A percentile compares a stretch with the other conserved stretches of the same genome.
Evolutionary conservation across 108 stramenopile genomes (phyloP).

Genomic region (Seminavis robusta): DNA sequence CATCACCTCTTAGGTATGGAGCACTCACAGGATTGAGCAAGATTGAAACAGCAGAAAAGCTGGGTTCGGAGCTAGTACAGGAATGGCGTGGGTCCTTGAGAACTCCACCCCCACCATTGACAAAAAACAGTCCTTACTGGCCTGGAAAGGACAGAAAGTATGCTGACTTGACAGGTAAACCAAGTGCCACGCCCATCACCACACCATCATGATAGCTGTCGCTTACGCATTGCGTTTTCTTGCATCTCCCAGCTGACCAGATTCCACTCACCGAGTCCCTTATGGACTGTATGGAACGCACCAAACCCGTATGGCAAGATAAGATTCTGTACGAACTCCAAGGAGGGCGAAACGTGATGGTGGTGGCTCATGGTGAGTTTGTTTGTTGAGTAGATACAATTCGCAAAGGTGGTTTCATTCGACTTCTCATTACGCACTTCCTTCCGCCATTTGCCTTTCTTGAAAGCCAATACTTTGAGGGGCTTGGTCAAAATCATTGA

Average conservation of each 20-base stretch:
- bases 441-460: no score
- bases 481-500: slow-evolving; percentile 65
- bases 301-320: slow-evolving; percentile 81
- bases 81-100: slow-evolving; percentile 56
- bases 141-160: slow-evolving; percentile 88
- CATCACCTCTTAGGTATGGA: no score
- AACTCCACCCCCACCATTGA: slow-evolving; percentile 75
- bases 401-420: neutral
- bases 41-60: slow-evolving; percentile 69
- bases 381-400: slow-evolving; percentile 64
- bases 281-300: slow-evolving; percentile 86
- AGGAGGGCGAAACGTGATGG: slow-evolving; percentile 84
- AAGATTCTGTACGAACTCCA: slow-evolving; percentile 79
- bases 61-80: slow-evolving; percentile 86
- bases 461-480: slow-evolving; percentile 85
- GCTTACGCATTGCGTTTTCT: no score
- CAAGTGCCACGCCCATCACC: no score
- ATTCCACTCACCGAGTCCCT: slow-evolving; percentile 90
- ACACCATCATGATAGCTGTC: no score
- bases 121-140: slow-evolving; percentile 62
- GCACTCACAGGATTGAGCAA: slow-evolving; percentile 88
- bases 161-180: slow-evolving; percentile 74
- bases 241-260: slow-evolving; percentile 51
- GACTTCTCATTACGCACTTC: slow-evolving; percentile 3
- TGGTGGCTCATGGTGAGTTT: slow-evolving; percentile 93